A percentile compares a stretch with the other conserved stretches of the same genome.
These are phyloP conservation scores for Botryotinia convoluta DNA, from an alignment of 2,329 filamentous ascomycete species.

Conservation along the genomic window DNA sequence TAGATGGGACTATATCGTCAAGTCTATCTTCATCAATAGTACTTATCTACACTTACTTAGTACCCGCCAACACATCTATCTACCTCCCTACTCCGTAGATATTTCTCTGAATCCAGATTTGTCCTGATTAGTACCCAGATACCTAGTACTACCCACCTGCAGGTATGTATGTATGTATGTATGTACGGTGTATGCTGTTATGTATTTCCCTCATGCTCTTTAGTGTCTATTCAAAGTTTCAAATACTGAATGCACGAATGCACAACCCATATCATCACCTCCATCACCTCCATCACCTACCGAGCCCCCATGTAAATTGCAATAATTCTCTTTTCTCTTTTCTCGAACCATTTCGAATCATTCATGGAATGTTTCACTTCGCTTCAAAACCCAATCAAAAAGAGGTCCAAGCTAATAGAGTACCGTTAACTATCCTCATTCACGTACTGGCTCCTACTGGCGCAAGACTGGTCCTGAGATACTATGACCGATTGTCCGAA, in stretches of 20 bases:
- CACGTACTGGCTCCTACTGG: background rate
- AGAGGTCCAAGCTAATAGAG: constrained; percentile 9
- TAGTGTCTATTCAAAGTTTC: background rate
- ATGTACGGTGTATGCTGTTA: background rate
- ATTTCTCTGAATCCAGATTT: background rate
- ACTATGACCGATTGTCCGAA: constrained; percentile 4
- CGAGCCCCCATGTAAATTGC: background rate
- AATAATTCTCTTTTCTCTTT: background rate
- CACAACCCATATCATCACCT: background rate
- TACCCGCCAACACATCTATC: background rate
- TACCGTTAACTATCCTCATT: background rate
- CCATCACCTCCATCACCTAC: background rate
- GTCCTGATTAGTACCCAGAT: background rate
- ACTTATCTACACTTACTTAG: background rate
- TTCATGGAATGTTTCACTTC: constrained; percentile 13
- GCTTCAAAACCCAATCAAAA: constrained; percentile 20
- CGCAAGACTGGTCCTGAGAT: background rate
- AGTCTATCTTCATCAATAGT: background rate
- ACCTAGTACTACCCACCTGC: background rate
- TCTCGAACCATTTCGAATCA: constrained; percentile 2
- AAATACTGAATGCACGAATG: background rate
- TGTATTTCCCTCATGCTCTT: background rate
- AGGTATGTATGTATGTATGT: background rate
- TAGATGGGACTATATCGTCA: background rate
- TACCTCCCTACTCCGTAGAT: background rate